Evolutionary conservation across 2,329 filamentous ascomycete genomes (phyloP).

Genomic region (Fusarium scirpi): DNA sequence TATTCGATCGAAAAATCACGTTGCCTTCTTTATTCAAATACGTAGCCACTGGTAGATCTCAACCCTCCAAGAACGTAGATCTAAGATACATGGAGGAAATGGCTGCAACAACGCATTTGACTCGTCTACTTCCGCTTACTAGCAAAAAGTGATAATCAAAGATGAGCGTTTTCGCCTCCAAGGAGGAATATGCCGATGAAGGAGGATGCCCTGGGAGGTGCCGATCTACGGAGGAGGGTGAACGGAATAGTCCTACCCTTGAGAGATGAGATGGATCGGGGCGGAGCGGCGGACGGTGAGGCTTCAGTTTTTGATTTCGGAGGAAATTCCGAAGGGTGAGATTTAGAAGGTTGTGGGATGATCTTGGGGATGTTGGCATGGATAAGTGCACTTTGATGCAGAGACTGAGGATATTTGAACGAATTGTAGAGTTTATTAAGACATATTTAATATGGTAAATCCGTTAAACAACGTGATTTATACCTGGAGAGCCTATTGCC

Average conservation of each 20-base stretch:
- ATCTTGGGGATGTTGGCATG: conserved; percentile 16
- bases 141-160: conserved; percentile 9
- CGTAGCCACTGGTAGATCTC: conserved; percentile 36
- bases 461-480: conserved; percentile 3
- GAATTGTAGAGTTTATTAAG: conserved; percentile 10
- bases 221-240: conserved; percentile 40
- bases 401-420: background rate
- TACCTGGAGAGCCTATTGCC: background rate
- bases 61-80: conserved; percentile 37
- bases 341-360: conserved; percentile 13
- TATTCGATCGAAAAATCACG: background rate
- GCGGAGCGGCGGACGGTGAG: conserved; percentile 18
- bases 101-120: conserved; percentile 22
- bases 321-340: conserved; percentile 29
- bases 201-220: conserved; percentile 28
- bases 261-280: conserved; percentile 14
- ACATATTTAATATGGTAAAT: conserved; percentile 8
- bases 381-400: background rate
- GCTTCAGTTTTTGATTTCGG: conserved; percentile 24
- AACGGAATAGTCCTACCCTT: conserved; percentile 10
- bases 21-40: background rate
- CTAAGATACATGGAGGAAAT: conserved; percentile 18
- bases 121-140: conserved; percentile 8
- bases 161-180: conserved; percentile 35
- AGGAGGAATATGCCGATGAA: conserved; percentile 37